Evolutionary conservation across 345 rosid species (phyloP), one percentile per base, ranked within the genome.

Genomic region (Lagerstroemia speciosa): DNA sequence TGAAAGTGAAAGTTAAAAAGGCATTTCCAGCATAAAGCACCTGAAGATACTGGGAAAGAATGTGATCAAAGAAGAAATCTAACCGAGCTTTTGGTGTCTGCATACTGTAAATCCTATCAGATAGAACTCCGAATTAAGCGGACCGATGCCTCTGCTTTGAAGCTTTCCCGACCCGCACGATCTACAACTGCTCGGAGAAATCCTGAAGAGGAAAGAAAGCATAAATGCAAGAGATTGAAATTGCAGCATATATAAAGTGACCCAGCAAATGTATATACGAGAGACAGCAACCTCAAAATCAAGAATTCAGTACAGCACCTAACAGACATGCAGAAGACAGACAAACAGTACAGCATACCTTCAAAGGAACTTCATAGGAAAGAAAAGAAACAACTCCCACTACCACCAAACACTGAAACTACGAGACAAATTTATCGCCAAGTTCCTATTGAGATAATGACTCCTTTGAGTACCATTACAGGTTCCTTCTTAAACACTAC

Each of bases 1-100:
- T 29, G 33, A 45, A 48, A 36, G 16, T 27, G n/a, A n/a, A 46
- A 4, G 37, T 22, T 30, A 41, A 6, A 46, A 70, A n/a, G n/a
- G 22, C 36, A 63, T 37, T n/a, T 48, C 36, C 37, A 64, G 30
- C 64, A 1, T 9, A 1, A 36, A 20, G 64, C 29, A 2, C 33
- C 29, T 7, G n/a, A 9, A 58, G 15, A 30, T 6, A 22, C 41
- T 50, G 9, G 33, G 27, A 34, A 17, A 7, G 14, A 16, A 37
- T 37, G 9, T 0, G 50, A 67, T 37, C 37, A 67, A 68, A 71
- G 34, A 52, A 34, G 58, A 66, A 76, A 36, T 30, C 79, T 77
- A 73, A 90, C 98, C 89, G 85, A 67, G 82, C 80, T 85, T 90
- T 91, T 64, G 96, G 88, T 30, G 96, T 85, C 93, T 93, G 98